Percentiles rank a stretch among this genome's conserved stretches.
These are phyloP conservation scores for Cystobasidium onofrii DNA, from an alignment of 768 basidiomycete genomes.

Conservation along the genomic window DNA sequence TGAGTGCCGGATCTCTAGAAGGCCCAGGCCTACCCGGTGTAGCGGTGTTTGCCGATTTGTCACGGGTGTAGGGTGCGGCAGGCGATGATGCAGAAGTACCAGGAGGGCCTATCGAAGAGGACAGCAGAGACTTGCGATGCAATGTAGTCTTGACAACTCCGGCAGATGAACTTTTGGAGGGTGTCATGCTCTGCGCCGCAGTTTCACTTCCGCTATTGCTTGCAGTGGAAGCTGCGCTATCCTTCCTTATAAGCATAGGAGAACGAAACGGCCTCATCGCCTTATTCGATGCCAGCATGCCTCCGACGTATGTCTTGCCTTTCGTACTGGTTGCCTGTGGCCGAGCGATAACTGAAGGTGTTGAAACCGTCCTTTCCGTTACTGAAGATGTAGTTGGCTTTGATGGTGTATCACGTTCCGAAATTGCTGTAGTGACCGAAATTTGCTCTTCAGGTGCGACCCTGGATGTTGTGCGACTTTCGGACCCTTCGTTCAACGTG, in stretches of 20 bases:
- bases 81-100: background rate
- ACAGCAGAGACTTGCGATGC: background rate
- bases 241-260: background rate
- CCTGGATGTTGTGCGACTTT: no score
- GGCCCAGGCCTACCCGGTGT: background rate
- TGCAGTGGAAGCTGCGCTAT: background rate
- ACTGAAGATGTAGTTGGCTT: background rate
- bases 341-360: background rate
- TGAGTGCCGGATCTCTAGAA: background rate
- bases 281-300: slow-evolving; percentile 11
- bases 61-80: background rate
- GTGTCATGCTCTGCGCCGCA: background rate
- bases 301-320: slow-evolving; percentile 6
- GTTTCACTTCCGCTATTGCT: background rate
- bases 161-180: background rate
- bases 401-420: background rate
- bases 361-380: background rate
- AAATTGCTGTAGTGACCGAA: no score
- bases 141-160: background rate
- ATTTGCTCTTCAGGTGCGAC: no score
- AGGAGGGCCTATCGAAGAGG: background rate
- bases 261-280: slow-evolving; percentile 26
- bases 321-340: background rate
- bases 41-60: background rate
- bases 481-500: no score